A percentile compares a stretch with the other conserved stretches of the same genome.
Conservation (phyloP, 148 eudicot species). For the Euryodendron excelsum region DNA sequence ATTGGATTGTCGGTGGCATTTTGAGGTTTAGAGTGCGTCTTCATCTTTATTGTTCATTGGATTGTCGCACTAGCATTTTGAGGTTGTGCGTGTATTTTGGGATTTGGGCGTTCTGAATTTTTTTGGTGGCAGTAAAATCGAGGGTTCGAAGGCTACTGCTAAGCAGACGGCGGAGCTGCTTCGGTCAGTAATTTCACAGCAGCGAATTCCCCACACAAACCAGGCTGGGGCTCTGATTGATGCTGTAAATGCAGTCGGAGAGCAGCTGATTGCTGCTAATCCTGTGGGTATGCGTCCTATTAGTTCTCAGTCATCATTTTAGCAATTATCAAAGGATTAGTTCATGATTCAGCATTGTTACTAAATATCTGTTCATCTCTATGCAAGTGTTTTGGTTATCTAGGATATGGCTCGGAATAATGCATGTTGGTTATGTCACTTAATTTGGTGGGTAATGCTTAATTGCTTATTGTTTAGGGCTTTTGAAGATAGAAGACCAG, state of each 20-base stretch:
- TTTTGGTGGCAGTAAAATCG: conserved; percentile 60
- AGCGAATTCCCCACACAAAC: conserved; percentile 70
- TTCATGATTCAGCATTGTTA: background rate
- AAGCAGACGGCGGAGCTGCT: conserved; percentile 87
- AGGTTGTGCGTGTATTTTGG: background rate
- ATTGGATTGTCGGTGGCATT: background rate
- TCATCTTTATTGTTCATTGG: background rate
- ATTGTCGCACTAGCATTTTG: background rate
- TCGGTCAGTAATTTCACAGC: conserved; percentile 85
- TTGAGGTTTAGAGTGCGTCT: background rate
- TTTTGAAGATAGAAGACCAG: background rate
- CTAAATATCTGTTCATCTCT: background rate
- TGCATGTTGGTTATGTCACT: background rate
- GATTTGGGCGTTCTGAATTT: background rate
- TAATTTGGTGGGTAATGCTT: background rate
- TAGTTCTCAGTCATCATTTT: background rate
- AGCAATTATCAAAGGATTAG: background rate
- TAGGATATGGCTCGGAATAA: background rate
- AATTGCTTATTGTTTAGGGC: background rate
- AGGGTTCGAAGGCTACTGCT: conserved; percentile 88
- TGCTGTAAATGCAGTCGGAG: conserved; percentile 75
- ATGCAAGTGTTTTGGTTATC: background rate
- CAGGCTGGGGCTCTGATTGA: conserved; percentile 79
- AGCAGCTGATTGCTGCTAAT: conserved; percentile 77
- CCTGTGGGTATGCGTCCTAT: conserved; percentile 66